Percentiles rank a stretch among this genome's conserved stretches.
phyloP scores from a whole-genome alignment of 1,284 basidiomycete species.

The Microbotryum lychnidis-dioicae region DNA sequence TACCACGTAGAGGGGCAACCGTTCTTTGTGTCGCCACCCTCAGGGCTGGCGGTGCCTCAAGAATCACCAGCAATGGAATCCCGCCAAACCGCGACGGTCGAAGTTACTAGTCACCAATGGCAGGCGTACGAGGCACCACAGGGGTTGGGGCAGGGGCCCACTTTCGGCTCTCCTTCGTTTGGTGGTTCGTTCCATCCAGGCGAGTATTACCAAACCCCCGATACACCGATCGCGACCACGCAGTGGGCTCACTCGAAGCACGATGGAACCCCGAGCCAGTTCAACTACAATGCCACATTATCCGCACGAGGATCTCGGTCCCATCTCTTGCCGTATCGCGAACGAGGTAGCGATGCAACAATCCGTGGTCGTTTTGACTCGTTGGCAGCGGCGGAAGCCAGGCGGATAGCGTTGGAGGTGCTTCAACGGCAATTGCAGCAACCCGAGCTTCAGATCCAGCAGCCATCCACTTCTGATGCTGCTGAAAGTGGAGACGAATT shows the following conservation, averaged over 20 bases:
- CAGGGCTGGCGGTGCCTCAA: background rate
- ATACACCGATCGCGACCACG: conserved; percentile 1
- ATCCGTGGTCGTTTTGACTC: background rate
- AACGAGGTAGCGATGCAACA: background rate
- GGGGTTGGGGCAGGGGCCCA: background rate
- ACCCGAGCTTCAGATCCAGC: background rate
- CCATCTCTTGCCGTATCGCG: background rate
- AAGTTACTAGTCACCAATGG: background rate
- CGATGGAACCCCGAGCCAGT: background rate
- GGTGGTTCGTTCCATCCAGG: conserved; percentile 10
- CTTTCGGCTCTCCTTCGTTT: conserved; percentile 14
- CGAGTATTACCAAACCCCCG: background rate
- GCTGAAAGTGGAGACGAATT: background rate
- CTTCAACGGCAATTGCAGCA: background rate
- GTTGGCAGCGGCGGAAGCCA: conserved; percentile 1
- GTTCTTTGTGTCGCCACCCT: background rate
- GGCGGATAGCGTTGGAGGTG: conserved; percentile 1
- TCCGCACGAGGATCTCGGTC: background rate
- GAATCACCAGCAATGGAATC: background rate
- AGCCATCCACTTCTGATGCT: background rate
- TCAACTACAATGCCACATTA: background rate
- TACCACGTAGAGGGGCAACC: background rate
- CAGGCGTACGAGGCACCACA: background rate
- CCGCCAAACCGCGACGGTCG: background rate
- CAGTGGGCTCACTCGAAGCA: background rate